Conservation (phyloP, 345 rosid genomes). For the Garcia nutans region DNA sequence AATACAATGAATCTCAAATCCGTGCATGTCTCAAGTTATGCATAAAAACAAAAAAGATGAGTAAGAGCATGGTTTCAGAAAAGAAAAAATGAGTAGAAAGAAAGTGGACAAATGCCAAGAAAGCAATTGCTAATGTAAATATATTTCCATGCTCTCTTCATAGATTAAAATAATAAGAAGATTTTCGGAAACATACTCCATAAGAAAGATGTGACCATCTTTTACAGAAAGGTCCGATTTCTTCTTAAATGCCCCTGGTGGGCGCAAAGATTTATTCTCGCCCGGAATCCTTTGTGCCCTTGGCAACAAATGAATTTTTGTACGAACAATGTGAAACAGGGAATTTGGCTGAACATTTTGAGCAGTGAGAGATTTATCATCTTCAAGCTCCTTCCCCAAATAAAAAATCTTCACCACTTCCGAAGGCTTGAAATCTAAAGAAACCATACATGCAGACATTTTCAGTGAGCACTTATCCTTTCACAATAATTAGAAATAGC, state of each 20-base stretch:
- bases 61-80: not conserved
- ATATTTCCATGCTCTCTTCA: not conserved
- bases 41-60: no score
- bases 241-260: conserved; percentile 99
- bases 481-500: conserved; percentile 6
- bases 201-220: conserved; percentile 91
- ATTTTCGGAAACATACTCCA: conserved; percentile 71
- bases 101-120: not conserved
- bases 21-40: not conserved
- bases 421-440: conserved; percentile 83
- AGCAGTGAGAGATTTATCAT: conserved; percentile 63
- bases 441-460: not conserved
- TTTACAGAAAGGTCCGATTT: conserved; percentile 93
- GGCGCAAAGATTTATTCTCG: conserved; percentile 84
- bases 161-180: not conserved
- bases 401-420: conserved; percentile 79
- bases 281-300: conserved; percentile 88
- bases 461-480: conserved; percentile 20
- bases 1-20: not conserved
- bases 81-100: not conserved
- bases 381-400: conserved; percentile 89
- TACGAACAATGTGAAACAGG: conserved; percentile 85
- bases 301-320: conserved; percentile 77
- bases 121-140: not conserved
- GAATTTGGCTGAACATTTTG: conserved; percentile 92